Base-by-base conservation (phyloP, 352 stramenopile genomes). In the Pythium biforme region DNA sequence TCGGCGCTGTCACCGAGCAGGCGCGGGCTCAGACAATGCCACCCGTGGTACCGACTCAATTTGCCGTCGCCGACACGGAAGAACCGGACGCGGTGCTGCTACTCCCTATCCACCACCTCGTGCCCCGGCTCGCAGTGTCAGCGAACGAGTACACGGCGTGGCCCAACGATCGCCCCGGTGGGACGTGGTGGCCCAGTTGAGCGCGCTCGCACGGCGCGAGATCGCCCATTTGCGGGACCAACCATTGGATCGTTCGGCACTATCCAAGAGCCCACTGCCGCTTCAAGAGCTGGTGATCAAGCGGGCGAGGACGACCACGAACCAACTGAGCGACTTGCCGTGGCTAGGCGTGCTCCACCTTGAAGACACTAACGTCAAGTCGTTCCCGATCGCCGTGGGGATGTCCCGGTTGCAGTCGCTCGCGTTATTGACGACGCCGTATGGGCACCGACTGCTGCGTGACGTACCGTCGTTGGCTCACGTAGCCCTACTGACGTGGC, bases 281-380 rank as follows among this genome's bases (percentile, higher is more conserved):
- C 48, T 55, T 15, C 48, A 55, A 40, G 27, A 55, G 19, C 48
- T 55, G 15, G 26, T 41, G 49, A 55, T 55, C 27, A 45, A 41
- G 19, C 7, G 27, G 15, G 31, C 27, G 23, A 37, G 25, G 1
- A 23, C 7, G 12, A 10, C 19, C 19, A 43, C 29, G 39, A 10
- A 45, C 14, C 27, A 6, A 8, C 31, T 55, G 17, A 26, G 31
- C 15, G 22, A 29, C 33, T 37, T 58, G 25, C 8, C 33, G 4
- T 12, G 15, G 14, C 51, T 58, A 2, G 33, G 51, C n/a, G 51
- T 20, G 34, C 34, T 58, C 11, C 33, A 58, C 19, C 12, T 58
- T 20, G 33, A 49, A 8, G 17, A 58, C 20, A 58, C 34, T 3
- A 48, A 47, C 11, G 14, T 49, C 34, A 26, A 20, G 3, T 58